Evolutionary conservation across 108 stramenopile genomes (phyloP).

Genomic region (Pseudonitzschia delicatissima): DNA sequence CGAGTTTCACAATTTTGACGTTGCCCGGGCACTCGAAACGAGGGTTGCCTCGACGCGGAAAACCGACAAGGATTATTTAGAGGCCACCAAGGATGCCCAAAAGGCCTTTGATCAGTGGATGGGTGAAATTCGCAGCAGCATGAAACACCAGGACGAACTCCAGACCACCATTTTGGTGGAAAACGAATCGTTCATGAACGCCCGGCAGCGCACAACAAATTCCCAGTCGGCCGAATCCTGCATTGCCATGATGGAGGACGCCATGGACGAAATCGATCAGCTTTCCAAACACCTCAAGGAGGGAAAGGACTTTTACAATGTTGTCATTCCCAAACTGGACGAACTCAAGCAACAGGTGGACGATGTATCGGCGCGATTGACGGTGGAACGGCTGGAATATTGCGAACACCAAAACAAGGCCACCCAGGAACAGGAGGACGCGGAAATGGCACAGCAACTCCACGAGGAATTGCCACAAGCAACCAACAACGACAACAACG

Average conservation of each 20-base stretch:
- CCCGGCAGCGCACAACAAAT: constrained; percentile 11
- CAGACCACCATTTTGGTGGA: constrained; percentile 37
- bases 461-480: too few species aligned
- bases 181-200: constrained; percentile 42
- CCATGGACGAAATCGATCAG: constrained; percentile 50
- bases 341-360: constrained; percentile 39
- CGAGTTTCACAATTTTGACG: constrained; percentile 26
- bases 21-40: constrained; percentile 17
- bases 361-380: constrained; percentile 36
- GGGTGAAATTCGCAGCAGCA: constrained; percentile 24
- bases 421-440: constrained; percentile 48
- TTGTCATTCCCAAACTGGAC: constrained; percentile 46
- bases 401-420: constrained; percentile 25
- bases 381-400: constrained; percentile 58
- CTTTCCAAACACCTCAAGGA: constrained; percentile 50
- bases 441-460: constrained; percentile 48
- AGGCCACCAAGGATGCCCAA: constrained; percentile 8
- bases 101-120: constrained; percentile 28
- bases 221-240: constrained; percentile 28
- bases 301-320: constrained; percentile 50
- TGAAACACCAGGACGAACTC: constrained; percentile 34
- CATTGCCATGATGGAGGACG: constrained; percentile 57
- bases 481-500: neutral
- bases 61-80: neutral
- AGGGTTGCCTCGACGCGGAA: neutral